These are phyloP conservation scores for button mushroom (Agaricus bisporus) DNA, from an alignment of 768 basidiomycete species.

Conservation along the genomic window DNA sequence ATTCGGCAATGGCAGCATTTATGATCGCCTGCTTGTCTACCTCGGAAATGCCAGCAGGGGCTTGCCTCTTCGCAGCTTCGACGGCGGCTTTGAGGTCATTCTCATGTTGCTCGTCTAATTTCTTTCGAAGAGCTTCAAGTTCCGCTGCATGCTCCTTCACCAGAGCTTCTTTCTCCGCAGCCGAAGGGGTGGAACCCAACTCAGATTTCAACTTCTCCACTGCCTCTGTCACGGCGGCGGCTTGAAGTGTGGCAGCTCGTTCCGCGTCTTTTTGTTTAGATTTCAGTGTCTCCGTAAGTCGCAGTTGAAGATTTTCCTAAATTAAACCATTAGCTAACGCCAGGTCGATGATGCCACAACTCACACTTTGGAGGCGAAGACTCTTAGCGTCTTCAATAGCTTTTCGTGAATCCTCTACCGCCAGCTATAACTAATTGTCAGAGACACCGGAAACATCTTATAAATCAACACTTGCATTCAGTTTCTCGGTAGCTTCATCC, in stretches of 20 bases:
- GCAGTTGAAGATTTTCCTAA: slow-evolving; percentile 59
- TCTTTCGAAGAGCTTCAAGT: slow-evolving; percentile 47
- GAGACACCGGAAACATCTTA: background rate
- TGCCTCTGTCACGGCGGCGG: slow-evolving; percentile 48
- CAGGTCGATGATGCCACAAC: slow-evolving; percentile 10
- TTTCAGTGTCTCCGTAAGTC: slow-evolving; percentile 47
- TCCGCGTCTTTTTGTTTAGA: slow-evolving; percentile 42
- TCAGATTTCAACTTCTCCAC: slow-evolving; percentile 51
- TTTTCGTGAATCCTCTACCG: slow-evolving; percentile 38
- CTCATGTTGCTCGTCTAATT: slow-evolving; percentile 46
- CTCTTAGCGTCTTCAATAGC: slow-evolving; percentile 37
- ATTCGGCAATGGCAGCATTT: slow-evolving; percentile 44
- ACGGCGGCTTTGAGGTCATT: slow-evolving; percentile 44
- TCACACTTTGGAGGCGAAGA: slow-evolving; percentile 33
- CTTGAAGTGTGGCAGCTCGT: slow-evolving; percentile 36
- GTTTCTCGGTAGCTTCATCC: slow-evolving; percentile 51
- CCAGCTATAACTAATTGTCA: slow-evolving; percentile 21
- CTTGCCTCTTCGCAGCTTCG: slow-evolving; percentile 30
- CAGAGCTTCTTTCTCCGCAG: slow-evolving; percentile 33
- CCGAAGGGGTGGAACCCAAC: slow-evolving; percentile 16
- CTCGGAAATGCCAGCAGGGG: slow-evolving; percentile 17
- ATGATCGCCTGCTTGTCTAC: slow-evolving; percentile 30
- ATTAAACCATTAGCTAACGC: slow-evolving; percentile 2
- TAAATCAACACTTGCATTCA: slow-evolving; percentile 37
- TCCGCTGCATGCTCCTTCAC: slow-evolving; percentile 54